Conservation (phyloP, 345 rosid genomes). For the Linum tenue region DNA sequence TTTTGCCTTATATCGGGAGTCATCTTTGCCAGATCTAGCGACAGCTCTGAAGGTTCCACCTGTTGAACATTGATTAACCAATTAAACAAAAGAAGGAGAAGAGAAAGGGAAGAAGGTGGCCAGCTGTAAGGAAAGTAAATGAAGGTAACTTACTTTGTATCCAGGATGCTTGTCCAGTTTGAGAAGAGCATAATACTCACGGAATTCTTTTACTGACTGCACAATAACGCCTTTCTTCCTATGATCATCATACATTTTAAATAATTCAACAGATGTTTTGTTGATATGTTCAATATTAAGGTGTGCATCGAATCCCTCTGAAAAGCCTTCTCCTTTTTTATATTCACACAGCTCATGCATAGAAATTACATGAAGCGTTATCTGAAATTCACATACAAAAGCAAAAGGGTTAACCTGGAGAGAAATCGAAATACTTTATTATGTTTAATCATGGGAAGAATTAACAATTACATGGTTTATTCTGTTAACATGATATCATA, state of each 20-base stretch:
- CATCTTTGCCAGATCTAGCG: slow-evolving; percentile 98
- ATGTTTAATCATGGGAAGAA: slow-evolving; percentile 2
- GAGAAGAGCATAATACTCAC: slow-evolving; percentile 98
- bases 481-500: background rate
- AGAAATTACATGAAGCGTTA: slow-evolving; percentile 91
- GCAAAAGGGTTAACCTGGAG: slow-evolving; percentile 15
- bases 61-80: slow-evolving; percentile 25
- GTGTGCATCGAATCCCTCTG: slow-evolving; percentile 98
- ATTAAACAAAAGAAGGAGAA: background rate
- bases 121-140: slow-evolving; percentile 10
- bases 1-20: slow-evolving; percentile 88
- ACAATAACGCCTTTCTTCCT: slow-evolving; percentile 71
- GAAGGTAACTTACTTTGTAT: slow-evolving; percentile 58
- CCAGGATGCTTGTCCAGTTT: slow-evolving; percentile 99
- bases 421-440: slow-evolving; percentile 1
- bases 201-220: slow-evolving; percentile 76
- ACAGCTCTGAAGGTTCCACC: slow-evolving; percentile 99
- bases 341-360: slow-evolving; percentile 95
- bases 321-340: slow-evolving; percentile 92
- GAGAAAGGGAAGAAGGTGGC: background rate
- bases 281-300: slow-evolving; percentile 98
- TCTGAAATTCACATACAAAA: slow-evolving; percentile 42
- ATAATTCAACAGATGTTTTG: slow-evolving; percentile 91
- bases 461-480: background rate
- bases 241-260: slow-evolving; percentile 97